Evolutionary conservation across 1,139 yeast species (phyloP).

Genomic region (Kodamaea arcana): DNA sequence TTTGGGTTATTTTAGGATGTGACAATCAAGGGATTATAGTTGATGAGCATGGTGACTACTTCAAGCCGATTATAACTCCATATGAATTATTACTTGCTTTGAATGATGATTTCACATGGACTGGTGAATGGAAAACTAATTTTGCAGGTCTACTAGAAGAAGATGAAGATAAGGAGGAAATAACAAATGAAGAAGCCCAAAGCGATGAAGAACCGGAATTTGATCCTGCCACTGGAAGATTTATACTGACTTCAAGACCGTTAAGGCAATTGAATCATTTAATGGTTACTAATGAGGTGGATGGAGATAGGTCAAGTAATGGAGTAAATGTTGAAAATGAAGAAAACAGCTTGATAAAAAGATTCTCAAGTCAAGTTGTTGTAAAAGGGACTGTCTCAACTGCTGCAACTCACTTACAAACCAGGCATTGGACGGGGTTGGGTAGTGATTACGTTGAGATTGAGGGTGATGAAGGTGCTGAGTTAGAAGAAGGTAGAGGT

Average conservation of each 20-base stretch:
- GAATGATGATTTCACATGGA: conserved; percentile 73
- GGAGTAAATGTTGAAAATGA: conserved; percentile 15
- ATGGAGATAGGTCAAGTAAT: conserved; percentile 15
- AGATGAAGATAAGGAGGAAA: conserved; percentile 14
- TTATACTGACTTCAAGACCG: conserved; percentile 67
- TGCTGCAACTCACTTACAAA: conserved; percentile 73
- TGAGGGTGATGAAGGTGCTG: conserved; percentile 54
- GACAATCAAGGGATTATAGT: conserved; percentile 89
- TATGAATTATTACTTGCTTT: conserved; percentile 83
- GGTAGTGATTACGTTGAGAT: conserved; percentile 68
- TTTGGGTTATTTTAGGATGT: conserved; percentile 94
- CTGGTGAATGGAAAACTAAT: conserved; percentile 89
- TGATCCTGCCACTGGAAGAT: conserved; percentile 82
- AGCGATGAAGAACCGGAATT: conserved; percentile 78
- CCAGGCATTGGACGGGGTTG: conserved; percentile 81
- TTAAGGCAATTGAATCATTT: conserved; percentile 64
- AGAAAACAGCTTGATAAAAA: conserved; percentile 43
- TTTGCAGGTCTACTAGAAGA: conserved; percentile 50
- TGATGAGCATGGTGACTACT: conserved; percentile 73
- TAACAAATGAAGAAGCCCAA: conserved; percentile 16
- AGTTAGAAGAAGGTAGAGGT: conserved; percentile 71
- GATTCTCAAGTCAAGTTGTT: conserved; percentile 56
- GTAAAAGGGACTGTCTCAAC: conserved; percentile 83
- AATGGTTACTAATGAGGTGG: conserved; percentile 42
- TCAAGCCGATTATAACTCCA: conserved; percentile 90